phyloP scores from a whole-genome alignment of 345 rosid species.

The Odontarrhena argentea region DNA sequence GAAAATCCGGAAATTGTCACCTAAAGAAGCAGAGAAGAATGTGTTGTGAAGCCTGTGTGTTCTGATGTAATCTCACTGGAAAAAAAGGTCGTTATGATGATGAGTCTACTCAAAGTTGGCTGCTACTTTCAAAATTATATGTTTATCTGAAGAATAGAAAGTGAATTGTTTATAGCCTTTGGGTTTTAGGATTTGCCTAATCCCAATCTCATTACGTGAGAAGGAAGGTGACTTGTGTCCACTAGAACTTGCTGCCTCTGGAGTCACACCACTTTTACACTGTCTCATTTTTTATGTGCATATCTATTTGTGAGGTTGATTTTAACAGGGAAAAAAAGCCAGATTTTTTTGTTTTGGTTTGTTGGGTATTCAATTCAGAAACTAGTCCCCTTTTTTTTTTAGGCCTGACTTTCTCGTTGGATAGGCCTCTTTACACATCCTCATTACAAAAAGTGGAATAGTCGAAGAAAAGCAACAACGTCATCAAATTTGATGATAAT shows the following conservation, averaged over 20 bases:
- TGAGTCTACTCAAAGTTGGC: constrained; percentile 21
- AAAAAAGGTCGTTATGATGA: constrained; percentile 12
- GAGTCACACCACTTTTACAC: constrained; percentile 8
- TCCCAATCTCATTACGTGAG: neutral
- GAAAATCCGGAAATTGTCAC: constrained; percentile 57
- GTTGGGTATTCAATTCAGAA: constrained; percentile 20
- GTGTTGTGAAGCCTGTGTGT: constrained; percentile 23
- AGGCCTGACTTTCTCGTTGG: neutral
- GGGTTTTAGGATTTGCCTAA: constrained; percentile 20
- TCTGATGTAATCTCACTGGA: neutral
- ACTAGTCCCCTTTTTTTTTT: neutral
- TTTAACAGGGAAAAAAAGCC: neutral
- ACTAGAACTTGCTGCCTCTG: constrained; percentile 9
- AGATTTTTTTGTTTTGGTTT: neutral
- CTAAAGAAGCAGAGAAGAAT: constrained; percentile 19
- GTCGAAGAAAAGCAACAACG: constrained; percentile 5
- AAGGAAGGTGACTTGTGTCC: constrained; percentile 24
- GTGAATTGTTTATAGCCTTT: constrained; percentile 6
- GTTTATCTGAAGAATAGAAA: constrained; percentile 8
- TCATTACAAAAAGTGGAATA: constrained; percentile 1
- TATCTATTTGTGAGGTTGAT: constrained; percentile 7
- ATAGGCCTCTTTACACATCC: constrained; percentile 8
- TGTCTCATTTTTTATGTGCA: constrained; percentile 5
- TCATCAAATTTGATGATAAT: neutral
- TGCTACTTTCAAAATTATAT: constrained; percentile 10